These are phyloP conservation scores for Chrysanthemum lavandulifolium DNA, from an alignment of 129 eudicot genomes.

Conservation along the genomic window DNA sequence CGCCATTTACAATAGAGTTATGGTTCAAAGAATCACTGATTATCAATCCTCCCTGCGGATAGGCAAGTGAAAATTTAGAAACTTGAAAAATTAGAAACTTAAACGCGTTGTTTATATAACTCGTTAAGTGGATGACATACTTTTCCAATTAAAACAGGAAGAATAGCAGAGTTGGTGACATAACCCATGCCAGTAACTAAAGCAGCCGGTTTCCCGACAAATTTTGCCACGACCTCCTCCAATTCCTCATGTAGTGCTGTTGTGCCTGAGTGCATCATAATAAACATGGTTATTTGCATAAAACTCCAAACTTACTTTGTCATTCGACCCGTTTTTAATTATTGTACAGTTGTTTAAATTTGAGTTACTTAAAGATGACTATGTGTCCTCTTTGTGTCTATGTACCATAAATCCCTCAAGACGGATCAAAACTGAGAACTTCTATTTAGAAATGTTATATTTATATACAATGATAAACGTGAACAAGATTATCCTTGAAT, in stretches of 20 bases:
- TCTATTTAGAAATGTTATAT: too few species aligned
- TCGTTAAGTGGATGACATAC: slow-evolving; percentile 33
- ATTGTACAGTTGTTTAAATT: too few species aligned
- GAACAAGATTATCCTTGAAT: too few species aligned
- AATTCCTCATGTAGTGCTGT: slow-evolving; percentile 72
- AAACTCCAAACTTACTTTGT: too few species aligned
- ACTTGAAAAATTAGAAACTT: not conserved
- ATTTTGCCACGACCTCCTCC: slow-evolving; percentile 82
- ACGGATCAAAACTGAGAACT: too few species aligned
- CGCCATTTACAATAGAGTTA: slow-evolving; percentile 94
- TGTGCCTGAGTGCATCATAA: slow-evolving; percentile 52
- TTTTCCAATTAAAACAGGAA: slow-evolving; percentile 86
- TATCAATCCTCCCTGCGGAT: slow-evolving; percentile 79
- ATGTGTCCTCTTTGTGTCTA: too few species aligned
- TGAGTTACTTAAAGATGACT: too few species aligned
- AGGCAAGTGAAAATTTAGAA: slow-evolving; percentile 4
- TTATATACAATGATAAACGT: too few species aligned
- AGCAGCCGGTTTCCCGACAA: slow-evolving; percentile 88
- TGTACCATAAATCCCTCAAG: too few species aligned
- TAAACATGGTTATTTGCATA: not conserved
- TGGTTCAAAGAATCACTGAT: slow-evolving; percentile 95
- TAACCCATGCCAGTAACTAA: slow-evolving; percentile 96
- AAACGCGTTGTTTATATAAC: not conserved
- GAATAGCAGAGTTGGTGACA: slow-evolving; percentile 87
- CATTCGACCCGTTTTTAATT: too few species aligned